Evolutionary conservation across 2,329 filamentous ascomycete species (phyloP).

Genomic region (Penicillium expansum): DNA sequence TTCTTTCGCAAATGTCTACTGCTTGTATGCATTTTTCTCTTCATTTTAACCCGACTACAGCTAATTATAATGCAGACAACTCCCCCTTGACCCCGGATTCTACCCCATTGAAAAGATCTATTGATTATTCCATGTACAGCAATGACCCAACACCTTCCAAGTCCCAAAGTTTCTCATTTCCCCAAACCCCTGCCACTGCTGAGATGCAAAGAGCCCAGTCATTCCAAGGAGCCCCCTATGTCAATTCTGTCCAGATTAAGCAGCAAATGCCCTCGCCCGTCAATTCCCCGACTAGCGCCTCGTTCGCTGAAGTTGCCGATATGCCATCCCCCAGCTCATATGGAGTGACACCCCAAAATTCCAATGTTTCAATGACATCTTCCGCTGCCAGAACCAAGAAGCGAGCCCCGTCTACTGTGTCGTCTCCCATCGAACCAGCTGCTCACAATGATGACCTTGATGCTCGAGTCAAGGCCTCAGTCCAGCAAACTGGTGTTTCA

Average conservation of each 20-base stretch:
- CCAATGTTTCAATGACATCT: slow-evolving; percentile 31
- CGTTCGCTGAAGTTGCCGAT: slow-evolving; percentile 54
- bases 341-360: slow-evolving; percentile 26
- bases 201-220: slow-evolving; percentile 49
- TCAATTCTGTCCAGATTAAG: slow-evolving; percentile 37
- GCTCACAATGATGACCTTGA: slow-evolving; percentile 52
- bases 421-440: slow-evolving; percentile 36
- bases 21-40: slow-evolving; percentile 14
- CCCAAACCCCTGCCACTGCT: slow-evolving; percentile 33
- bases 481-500: slow-evolving; percentile 78
- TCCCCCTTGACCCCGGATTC: slow-evolving; percentile 64
- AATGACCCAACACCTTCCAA: slow-evolving; percentile 43
- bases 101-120: slow-evolving; percentile 53
- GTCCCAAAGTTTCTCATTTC: slow-evolving; percentile 32
- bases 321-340: slow-evolving; percentile 31
- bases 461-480: slow-evolving; percentile 58
- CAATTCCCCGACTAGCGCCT: slow-evolving; percentile 46
- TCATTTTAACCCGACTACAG: no score
- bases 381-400: slow-evolving; percentile 22
- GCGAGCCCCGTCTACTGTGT: slow-evolving; percentile 20
- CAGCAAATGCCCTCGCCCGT: slow-evolving; percentile 57
- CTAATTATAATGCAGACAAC: slow-evolving; percentile 13
- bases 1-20: slow-evolving; percentile 62
- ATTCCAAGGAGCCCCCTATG: slow-evolving; percentile 45
- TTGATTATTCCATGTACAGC: slow-evolving; percentile 38